Conservation (phyloP, 441 rosid species). For the Geranium incanum region DNA sequence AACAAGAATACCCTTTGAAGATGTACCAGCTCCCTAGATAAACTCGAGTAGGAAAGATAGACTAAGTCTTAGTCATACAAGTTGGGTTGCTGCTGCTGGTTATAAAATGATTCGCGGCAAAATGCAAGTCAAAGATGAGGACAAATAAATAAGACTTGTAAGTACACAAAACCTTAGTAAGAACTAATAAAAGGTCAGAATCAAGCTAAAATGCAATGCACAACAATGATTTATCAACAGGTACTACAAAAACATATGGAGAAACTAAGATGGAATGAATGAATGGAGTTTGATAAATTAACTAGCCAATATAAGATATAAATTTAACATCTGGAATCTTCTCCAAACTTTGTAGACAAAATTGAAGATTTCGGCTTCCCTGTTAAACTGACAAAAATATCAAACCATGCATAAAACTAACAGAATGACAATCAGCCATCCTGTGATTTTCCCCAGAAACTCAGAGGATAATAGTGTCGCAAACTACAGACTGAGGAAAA, state of each 20-base stretch:
- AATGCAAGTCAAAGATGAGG: not conserved
- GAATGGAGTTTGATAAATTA: not conserved
- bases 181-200: no score
- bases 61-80: not conserved
- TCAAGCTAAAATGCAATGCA: not conserved
- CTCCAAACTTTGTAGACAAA: not conserved
- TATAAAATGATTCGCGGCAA: not conserved
- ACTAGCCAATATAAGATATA: not conserved
- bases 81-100: not conserved
- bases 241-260: not conserved
- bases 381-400: not conserved
- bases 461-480: not conserved
- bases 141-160: not conserved
- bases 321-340: not conserved
- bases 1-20: not conserved
- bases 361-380: not conserved
- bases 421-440: not conserved
- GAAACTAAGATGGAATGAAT: not conserved
- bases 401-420: not conserved
- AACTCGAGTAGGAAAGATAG: not conserved
- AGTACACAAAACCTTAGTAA: not conserved
- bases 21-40: not conserved
- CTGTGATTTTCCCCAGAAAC: not conserved
- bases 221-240: not conserved
- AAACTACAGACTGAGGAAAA: not conserved